phyloP scores from a whole-genome alignment of 345 rosid genomes.

The Citrus maxima region DNA sequence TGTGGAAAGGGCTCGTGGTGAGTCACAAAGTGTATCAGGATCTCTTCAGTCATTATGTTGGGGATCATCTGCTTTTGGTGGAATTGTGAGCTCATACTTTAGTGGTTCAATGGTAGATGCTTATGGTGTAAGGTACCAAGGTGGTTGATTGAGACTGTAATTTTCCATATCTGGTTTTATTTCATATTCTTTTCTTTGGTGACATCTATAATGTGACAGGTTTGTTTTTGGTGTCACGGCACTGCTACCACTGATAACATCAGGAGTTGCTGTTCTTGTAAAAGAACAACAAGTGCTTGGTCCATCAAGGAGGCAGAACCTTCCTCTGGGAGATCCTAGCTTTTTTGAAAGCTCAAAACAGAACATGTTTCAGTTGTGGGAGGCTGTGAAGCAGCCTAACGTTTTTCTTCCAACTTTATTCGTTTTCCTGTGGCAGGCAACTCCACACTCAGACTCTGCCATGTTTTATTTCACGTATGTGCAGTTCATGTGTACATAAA shows the following conservation, averaged over 20 bases:
- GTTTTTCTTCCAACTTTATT: conserved; percentile 84
- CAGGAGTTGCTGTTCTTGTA: conserved; percentile 93
- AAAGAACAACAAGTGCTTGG: conserved; percentile 63
- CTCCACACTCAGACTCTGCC: conserved; percentile 98
- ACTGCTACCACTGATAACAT: conserved; percentile 74
- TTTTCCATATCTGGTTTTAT: conserved; percentile 2
- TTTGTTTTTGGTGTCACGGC: conserved; percentile 96
- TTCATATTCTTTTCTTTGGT: conserved; percentile 7
- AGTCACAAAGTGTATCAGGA: conserved; percentile 89
- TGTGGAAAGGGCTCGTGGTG: conserved; percentile 97
- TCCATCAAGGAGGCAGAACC: conserved; percentile 38
- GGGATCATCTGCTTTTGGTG: conserved; percentile 99
- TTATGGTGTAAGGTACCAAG: conserved; percentile 80
- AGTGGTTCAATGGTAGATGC: conserved; percentile 90
- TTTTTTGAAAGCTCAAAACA: conserved; percentile 71
- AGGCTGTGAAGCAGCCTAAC: conserved; percentile 73
- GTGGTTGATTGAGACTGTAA: not conserved
- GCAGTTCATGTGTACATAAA: not conserved
- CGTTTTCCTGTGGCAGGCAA: conserved; percentile 97
- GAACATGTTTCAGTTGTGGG: conserved; percentile 60
- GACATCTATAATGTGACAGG: conserved; percentile 51
- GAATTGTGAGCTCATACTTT: conserved; percentile 91
- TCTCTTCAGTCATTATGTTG: conserved; percentile 93
- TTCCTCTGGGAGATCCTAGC: conserved; percentile 36
- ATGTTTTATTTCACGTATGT: conserved; percentile 96